Percentiles rank a stretch among this genome's conserved stretches.
Conservation (phyloP, 1,139 yeast genomes). For the Saccharomyces hybrid region DNA sequence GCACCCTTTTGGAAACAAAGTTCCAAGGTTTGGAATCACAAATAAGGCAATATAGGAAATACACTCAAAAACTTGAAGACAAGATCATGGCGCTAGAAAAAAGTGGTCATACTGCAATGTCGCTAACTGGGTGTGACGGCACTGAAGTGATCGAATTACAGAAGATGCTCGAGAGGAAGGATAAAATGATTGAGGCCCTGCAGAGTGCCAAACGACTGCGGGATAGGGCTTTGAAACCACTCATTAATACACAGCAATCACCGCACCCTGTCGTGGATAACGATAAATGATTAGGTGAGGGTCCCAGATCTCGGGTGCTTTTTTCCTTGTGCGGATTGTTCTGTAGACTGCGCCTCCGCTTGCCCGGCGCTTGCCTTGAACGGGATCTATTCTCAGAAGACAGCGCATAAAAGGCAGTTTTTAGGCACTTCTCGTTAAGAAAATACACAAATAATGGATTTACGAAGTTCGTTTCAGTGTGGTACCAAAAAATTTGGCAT, state of each 20-base stretch:
- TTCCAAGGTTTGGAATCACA: conserved; percentile 24
- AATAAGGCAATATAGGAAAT: conserved; percentile 17
- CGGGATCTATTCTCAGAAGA: not conserved
- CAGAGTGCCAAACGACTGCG: conserved; percentile 52
- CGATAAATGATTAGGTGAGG: not conserved
- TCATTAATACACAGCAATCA: not conserved
- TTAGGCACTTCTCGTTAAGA: not conserved
- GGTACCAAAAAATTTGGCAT: not conserved
- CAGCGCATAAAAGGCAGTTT: not conserved
- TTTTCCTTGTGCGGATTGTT: not conserved
- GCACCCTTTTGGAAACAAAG: conserved; percentile 23
- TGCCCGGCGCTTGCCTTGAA: not conserved
- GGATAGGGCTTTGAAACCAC: conserved; percentile 28
- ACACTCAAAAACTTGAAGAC: conserved; percentile 18
- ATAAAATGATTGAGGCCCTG: conserved; percentile 68
- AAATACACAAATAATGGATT: not conserved
- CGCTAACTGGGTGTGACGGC: conserved; percentile 1
- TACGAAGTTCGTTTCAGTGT: not conserved
- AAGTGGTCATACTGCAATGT: conserved; percentile 1
- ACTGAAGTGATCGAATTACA: conserved; percentile 50
- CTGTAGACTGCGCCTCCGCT: not conserved
- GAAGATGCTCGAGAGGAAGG: conserved; percentile 59
- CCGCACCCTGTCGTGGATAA: not conserved
- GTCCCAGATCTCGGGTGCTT: not conserved
- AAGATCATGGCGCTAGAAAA: conserved; percentile 9